These are phyloP conservation scores for Arthrobotrys iridis DNA, from an alignment of 2,329 filamentous ascomycete species.

Conservation along the genomic window DNA sequence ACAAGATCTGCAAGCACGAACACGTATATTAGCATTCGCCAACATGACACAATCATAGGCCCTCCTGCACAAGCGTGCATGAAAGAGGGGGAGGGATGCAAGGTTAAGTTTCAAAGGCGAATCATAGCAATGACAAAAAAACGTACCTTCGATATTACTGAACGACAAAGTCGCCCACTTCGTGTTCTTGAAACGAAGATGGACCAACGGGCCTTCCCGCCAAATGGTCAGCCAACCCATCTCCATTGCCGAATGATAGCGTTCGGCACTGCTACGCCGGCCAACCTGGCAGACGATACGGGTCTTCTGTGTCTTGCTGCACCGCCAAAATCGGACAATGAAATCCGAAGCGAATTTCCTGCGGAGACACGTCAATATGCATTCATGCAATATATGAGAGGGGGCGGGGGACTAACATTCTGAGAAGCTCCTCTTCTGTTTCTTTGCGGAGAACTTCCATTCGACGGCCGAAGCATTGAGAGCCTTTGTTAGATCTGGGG, in stretches of 20 bases:
- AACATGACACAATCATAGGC: constrained; percentile 3
- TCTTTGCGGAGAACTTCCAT: constrained; percentile 58
- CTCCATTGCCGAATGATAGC: constrained; percentile 57
- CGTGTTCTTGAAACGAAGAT: constrained; percentile 57
- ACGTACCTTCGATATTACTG: constrained; percentile 58
- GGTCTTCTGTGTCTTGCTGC: constrained; percentile 56
- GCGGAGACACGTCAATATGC: constrained; percentile 51
- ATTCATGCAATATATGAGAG: neutral
- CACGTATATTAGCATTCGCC: constrained; percentile 41
- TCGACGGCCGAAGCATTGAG: constrained; percentile 57
- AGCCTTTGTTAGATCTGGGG: constrained; percentile 54
- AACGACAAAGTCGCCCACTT: constrained; percentile 58
- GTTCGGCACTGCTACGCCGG: constrained; percentile 53
- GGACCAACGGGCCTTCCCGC: constrained; percentile 56
- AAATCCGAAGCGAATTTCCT: constrained; percentile 59
- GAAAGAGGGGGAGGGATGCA: constrained; percentile 2
- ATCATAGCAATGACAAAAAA: constrained; percentile 17
- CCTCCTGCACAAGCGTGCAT: constrained; percentile 11
- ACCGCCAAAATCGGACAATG: constrained; percentile 57
- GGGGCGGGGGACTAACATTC: constrained; percentile 55
- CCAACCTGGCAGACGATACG: constrained; percentile 58
- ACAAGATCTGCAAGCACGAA: constrained; percentile 56
- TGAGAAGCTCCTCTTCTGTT: constrained; percentile 58
- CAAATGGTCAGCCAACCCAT: constrained; percentile 57
- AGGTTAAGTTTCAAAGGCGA: neutral